Base-by-base conservation (phyloP, 805 yeast genomes). In the Pichia ethanolica region DNA sequence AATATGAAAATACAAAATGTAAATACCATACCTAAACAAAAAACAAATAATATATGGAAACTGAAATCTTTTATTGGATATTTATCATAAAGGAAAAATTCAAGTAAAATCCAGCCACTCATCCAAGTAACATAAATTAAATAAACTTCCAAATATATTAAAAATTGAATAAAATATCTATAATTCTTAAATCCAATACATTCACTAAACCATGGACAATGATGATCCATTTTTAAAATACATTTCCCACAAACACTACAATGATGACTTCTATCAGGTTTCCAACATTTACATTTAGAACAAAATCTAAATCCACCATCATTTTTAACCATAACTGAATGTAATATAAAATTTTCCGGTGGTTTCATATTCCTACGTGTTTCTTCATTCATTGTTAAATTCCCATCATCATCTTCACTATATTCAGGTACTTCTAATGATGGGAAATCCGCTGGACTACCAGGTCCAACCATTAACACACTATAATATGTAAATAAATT, bases 141-240 rank as follows among this genome's bases (percentile, higher is more conserved):
- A 58, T 77, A 82, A 0, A 75, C 30, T 3, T 80, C 67, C 3
- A 79, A 69, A 59, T 82, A 82, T 7, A 73, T 42, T 47, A 89
- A 64, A 60, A 86, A 85, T 62, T 89, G 96, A 30, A 88, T 63
- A 60, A 90, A 91, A 62, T 71, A 78, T 66, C 89, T 86, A 55
- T 86, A 89, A 66, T 91, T 91, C 32, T 69, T 69, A 66, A 79
- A 84, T 0, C 98, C 98, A 50, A 91, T 78, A 64, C 97, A 90
- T 5, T 80, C 72, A 2, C 95, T 83, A 65, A 89, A 89, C 98
- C 98, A 91, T 0, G 97, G 97, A 55, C 83, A 78, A 60, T 78
- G 81, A 55, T 78, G 83, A 62, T 78, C 83, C 83, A 78, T 78
- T 41, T 69, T 58, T 39, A 78, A 59, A 3, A 76, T 62, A 60